phyloP scores from a whole-genome alignment of 176 grass and related monocot genomes.

The Musa troglodytarum region DNA sequence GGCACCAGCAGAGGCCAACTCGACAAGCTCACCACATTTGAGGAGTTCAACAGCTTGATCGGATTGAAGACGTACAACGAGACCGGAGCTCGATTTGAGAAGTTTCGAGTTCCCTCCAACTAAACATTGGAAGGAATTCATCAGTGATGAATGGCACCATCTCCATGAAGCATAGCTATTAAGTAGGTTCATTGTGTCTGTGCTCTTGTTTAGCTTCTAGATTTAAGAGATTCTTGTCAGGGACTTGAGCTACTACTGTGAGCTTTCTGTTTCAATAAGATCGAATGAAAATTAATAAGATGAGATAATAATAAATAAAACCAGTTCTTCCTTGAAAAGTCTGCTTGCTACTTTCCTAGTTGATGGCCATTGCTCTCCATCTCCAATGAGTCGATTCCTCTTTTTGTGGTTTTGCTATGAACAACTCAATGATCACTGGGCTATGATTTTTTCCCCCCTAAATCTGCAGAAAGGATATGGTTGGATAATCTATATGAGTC shows the following conservation, averaged over 20 bases:
- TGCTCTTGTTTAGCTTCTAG: background rate
- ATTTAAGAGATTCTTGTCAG: too few relatives aligned
- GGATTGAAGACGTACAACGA: conserved; percentile 30
- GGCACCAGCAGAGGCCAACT: conserved; percentile 30
- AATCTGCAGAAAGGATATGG: too few relatives aligned
- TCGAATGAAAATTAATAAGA: background rate
- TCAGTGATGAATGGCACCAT: background rate
- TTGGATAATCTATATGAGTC: too few relatives aligned
- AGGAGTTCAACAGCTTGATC: conserved; percentile 42
- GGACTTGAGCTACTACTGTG: background rate
- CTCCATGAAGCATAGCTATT: background rate
- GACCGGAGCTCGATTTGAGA: conserved; percentile 22
- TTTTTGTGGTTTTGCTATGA: too few relatives aligned
- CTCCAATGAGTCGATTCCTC: too few relatives aligned
- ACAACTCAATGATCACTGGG: too few relatives aligned
- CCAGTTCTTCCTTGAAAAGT: too few relatives aligned
- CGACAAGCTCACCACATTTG: conserved; percentile 31
- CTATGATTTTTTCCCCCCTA: too few relatives aligned
- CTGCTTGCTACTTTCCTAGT: too few relatives aligned
- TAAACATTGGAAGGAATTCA: background rate
- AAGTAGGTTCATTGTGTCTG: too few relatives aligned
- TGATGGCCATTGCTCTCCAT: too few relatives aligned
- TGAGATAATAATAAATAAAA: background rate
- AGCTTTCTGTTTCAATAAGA: background rate
- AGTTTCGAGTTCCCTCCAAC: background rate